Evolutionary conservation across 2,329 filamentous ascomycete genomes (phyloP), one percentile per base, ranked within the genome.

Genomic region (Xylariomycetidae sp.): DNA sequence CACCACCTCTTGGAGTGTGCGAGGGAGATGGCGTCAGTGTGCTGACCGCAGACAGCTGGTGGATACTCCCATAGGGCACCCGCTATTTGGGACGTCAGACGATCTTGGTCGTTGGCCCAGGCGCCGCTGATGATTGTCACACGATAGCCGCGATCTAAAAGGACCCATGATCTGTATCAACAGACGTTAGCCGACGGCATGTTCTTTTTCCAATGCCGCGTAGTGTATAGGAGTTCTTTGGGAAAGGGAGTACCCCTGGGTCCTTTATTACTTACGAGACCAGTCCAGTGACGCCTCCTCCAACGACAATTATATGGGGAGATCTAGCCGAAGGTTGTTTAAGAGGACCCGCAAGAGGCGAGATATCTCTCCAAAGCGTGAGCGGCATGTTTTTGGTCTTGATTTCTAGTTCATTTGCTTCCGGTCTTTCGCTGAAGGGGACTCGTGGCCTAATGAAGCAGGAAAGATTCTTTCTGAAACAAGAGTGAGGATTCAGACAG

Each of bases 61-160:
- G 66, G 64, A 32, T 54, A 64, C 39, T 70, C 64, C 66, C 66
- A 70, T 2, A 69, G 53, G 1, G 66, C 65, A 10, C 64, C 66
- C 1, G 64, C 64, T 32, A 69, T 64, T 41, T 69, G 66, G 1
- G 66, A 67, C 1, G 65, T 69, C 20, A 69, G 43, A 9, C 64
- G 63, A 19, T 60, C 46, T 19, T 54, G 45, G 13, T 53, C 44
- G 38, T 37, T 56, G 15, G 58, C 63, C 64, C 64, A 69, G 25
- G 63, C 54, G 30, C 59, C 62, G 25, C 65, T 59, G 16, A 68
- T 28, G 18, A 70, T 56, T 4, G 65, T 69, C 36, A 69, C 66
- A 16, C 50, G 56, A 46, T 66, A 66, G 5, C 66, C 66, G 14
- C 53, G 50, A 33, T 69, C 66, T 2, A 68, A 51, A 8, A 69